Conservation (phyloP, 345 rosid species). For the Hibiscus tridactylites region DNA sequence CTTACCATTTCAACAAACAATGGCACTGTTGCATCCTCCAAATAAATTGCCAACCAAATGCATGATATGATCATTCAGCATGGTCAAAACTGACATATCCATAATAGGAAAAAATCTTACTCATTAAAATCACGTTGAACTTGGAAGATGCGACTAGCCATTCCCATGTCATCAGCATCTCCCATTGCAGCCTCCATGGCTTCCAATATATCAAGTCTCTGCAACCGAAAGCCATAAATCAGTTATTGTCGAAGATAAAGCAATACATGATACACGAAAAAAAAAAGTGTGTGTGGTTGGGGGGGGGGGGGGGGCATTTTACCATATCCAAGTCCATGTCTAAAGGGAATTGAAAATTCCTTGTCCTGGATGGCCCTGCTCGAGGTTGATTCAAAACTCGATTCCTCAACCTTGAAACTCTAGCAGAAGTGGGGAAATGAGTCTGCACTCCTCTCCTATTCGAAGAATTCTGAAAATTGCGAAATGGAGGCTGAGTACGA, state of each 20-base stretch:
- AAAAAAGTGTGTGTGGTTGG: neutral
- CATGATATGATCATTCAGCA: neutral
- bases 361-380: constrained; percentile 27
- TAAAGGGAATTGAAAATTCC: constrained; percentile 55
- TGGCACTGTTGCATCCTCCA: neutral
- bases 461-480: constrained; percentile 29
- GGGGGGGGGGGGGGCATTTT: neutral
- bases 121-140: constrained; percentile 82
- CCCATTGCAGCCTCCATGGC: constrained; percentile 59
- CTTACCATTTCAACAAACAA: neutral
- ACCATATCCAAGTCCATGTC: constrained; percentile 72
- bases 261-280: neutral
- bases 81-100: neutral
- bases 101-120: constrained; percentile 34
- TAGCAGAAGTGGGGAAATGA: constrained; percentile 30
- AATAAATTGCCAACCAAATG: neutral
- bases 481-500: constrained; percentile 32
- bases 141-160: constrained; percentile 31
- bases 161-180: constrained; percentile 30
- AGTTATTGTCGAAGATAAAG: neutral
- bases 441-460: constrained; percentile 42
- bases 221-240: constrained; percentile 19
- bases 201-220: constrained; percentile 82
- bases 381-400: constrained; percentile 35
- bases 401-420: constrained; percentile 45